Evolutionary conservation across 805 yeast genomes (phyloP), one percentile per base, ranked within the genome.

Genomic region (Teunomyces atbi): DNA sequence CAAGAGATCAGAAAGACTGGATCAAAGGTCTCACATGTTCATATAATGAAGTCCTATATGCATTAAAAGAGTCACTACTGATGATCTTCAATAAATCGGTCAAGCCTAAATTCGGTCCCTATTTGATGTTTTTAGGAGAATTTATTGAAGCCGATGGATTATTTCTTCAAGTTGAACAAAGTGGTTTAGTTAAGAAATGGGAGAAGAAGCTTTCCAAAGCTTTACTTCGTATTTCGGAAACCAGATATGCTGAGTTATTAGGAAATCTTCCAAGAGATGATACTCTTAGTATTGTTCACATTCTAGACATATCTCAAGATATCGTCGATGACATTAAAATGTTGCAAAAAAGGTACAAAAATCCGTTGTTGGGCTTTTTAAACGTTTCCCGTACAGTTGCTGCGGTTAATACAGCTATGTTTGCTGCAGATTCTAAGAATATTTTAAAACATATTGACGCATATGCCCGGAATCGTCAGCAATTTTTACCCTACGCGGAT

Each of bases 91-190:
- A 66, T 41, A 61, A 56, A 35, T 68, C 66, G 33, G 54, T 60
- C 7, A 74, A 79, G 44, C 90, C 91, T 0, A 79, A 77, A 53
- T 76, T 86, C 47, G 80, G 82, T 0, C 81, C 85, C 0, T 63
- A 67, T 26, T 55, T 84, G 34, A 56, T 62, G 20, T 68, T 82
- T 13, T 64, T 83, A 37, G 82, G 77, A 20, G 78, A 74, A 6
- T 71, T 71, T 45, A 57, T 85, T 7, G 80, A 75, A 45, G 55
- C 71, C 1, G 86, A 80, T 49, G 59, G 73, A 4, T 57, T 75
- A 7, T 76, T 76, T 47, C 49, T 55, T n/a, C 55, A 58, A 32
- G 58, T 71, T 16, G 60, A 61, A 19, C 62, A 64, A 6, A 51
- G 70, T 2, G 74, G 71, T 0, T 51, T 74, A 2, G 65, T 69